These are phyloP conservation scores for Bondarzewia mesenterica DNA, from an alignment of 1,284 basidiomycete species.

Conservation along the genomic window DNA sequence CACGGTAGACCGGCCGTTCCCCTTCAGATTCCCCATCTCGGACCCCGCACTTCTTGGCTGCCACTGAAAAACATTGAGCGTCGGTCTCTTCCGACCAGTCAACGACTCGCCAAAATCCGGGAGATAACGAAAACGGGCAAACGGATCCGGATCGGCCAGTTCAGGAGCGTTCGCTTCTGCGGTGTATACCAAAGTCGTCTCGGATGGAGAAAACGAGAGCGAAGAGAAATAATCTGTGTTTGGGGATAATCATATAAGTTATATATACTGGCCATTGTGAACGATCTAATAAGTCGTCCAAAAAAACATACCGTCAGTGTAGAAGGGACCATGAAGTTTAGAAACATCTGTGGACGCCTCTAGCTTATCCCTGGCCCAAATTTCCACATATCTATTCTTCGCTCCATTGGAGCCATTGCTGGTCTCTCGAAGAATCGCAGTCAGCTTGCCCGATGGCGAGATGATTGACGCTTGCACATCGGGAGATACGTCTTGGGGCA, in stretches of 20 bases:
- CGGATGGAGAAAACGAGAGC: slow-evolving; percentile 43
- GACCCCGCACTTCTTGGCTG: neutral
- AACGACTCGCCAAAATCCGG: slow-evolving; percentile 52
- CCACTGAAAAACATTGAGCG: slow-evolving; percentile 44
- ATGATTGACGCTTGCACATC: slow-evolving; percentile 33
- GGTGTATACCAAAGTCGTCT: slow-evolving; percentile 44
- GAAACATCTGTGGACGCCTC: slow-evolving; percentile 47
- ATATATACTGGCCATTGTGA: neutral
- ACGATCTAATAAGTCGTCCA: neutral
- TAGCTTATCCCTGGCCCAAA: slow-evolving; percentile 41
- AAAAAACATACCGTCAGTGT: slow-evolving; percentile 43
- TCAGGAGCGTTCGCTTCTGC: slow-evolving; percentile 42
- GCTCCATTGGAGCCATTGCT: slow-evolving; percentile 11
- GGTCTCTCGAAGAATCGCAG: slow-evolving; percentile 41
- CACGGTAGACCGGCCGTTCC: neutral
- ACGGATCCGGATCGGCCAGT: slow-evolving; percentile 24
- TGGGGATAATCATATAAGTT: neutral
- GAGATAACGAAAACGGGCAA: slow-evolving; percentile 40
- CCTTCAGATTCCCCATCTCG: slow-evolving; percentile 1
- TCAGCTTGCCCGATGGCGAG: slow-evolving; percentile 37
- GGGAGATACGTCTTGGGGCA: slow-evolving; percentile 29
- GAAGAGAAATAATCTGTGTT: slow-evolving; percentile 33
- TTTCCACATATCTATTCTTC: slow-evolving; percentile 51
- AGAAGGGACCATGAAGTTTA: slow-evolving; percentile 50
- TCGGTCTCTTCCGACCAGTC: slow-evolving; percentile 38